Evolutionary conservation across 176 grass and related monocot genomes (phyloP).

Genomic region (Zoysia japonica): DNA sequence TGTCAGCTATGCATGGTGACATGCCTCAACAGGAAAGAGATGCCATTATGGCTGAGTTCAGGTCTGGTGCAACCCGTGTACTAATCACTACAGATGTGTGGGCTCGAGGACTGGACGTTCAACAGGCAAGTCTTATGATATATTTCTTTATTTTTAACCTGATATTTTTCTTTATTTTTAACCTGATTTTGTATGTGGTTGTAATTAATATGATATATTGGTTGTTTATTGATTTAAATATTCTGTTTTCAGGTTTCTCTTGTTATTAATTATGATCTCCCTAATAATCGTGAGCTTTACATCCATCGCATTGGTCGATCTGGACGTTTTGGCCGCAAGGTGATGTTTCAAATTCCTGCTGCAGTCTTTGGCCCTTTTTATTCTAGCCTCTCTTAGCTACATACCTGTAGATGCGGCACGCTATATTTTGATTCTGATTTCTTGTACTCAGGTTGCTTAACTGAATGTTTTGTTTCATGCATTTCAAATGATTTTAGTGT

Average conservation of each 20-base stretch:
- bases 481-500: background rate
- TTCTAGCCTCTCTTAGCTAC: background rate
- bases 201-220: background rate
- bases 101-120: constrained; percentile 89
- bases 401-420: background rate
- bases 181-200: background rate
- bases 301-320: constrained; percentile 97
- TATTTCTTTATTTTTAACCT: constrained; percentile 15
- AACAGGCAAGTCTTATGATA: constrained; percentile 59
- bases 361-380: background rate
- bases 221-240: background rate
- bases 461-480: background rate
- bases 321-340: constrained; percentile 96
- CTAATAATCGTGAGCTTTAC: constrained; percentile 97
- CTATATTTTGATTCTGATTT: background rate
- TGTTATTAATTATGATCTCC: constrained; percentile 98
- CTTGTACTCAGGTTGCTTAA: background rate
- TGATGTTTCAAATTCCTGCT: constrained; percentile 31
- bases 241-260: constrained; percentile 76
- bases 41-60: constrained; percentile 87
- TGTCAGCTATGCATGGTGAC: constrained; percentile 92
- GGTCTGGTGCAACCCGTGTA: constrained; percentile 71
- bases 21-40: constrained; percentile 97
- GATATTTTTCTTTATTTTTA: background rate
- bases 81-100: constrained; percentile 94